Evolutionary conservation across 148 eudicot species (phyloP).

Genomic region (Pouteria glomerata): DNA sequence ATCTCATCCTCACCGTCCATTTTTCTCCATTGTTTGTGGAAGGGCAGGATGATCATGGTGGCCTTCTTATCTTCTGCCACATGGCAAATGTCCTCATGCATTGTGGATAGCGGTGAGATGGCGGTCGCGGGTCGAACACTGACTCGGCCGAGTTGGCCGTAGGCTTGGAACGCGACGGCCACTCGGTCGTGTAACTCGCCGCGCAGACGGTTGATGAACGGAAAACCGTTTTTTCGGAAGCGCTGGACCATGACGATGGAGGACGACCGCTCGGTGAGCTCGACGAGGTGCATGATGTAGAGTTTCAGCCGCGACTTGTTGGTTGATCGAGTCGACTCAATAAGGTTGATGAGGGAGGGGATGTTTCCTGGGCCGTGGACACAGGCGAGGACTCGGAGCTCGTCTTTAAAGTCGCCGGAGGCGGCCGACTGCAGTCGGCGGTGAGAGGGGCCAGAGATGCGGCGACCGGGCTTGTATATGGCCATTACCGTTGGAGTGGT

Average conservation of each 20-base stretch:
- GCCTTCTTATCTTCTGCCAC: conserved; percentile 38
- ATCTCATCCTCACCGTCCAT: conserved; percentile 16
- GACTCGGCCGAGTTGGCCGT: conserved; percentile 36
- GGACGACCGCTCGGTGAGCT: conserved; percentile 63
- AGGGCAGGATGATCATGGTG: conserved; percentile 45
- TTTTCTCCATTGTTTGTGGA: conserved; percentile 44
- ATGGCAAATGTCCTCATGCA: conserved; percentile 66
- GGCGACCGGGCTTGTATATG: conserved; percentile 33
- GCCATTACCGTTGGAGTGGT: conserved; percentile 57
- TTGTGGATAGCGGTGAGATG: conserved; percentile 37
- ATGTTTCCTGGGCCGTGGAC: conserved; percentile 44
- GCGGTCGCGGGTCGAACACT: conserved; percentile 35
- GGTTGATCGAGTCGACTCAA: conserved; percentile 36
- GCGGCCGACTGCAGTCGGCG: conserved; percentile 8
- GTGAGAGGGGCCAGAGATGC: background rate
- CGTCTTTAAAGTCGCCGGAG: conserved; percentile 1
- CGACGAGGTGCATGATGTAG: conserved; percentile 54
- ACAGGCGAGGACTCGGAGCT: conserved; percentile 46
- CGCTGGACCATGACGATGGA: conserved; percentile 58
- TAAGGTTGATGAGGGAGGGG: conserved; percentile 40
- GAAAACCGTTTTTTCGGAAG: conserved; percentile 45
- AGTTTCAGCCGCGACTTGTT: conserved; percentile 32
- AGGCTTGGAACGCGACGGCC: conserved; percentile 28
- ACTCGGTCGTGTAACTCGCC: conserved; percentile 30
- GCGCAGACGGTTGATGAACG: conserved; percentile 26